Evolutionary conservation across 805 yeast species (phyloP), one percentile per base, ranked within the genome.

Genomic region (Kregervanrija pseudodelftensis): DNA sequence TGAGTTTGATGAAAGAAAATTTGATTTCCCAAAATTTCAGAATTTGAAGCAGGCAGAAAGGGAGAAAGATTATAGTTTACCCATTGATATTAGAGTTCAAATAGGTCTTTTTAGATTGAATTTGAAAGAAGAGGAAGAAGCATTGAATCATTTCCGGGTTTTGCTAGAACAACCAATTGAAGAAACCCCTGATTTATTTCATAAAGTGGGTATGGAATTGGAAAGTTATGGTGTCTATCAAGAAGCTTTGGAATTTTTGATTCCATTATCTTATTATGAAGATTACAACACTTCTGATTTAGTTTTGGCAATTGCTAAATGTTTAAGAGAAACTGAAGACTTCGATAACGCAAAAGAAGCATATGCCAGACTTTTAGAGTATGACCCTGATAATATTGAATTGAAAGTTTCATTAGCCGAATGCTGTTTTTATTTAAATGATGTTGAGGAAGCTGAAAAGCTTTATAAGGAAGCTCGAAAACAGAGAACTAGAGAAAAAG

Each of bases 51-150:
- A 57, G 11, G 64, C 64, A 39, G 75, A 73, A 44, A 59, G 64
- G 4, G 61, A 67, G 45, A 50, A 64, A 33, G 70, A 70, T 54
- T 77, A 64, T 52, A 62, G 72, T 8, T 63, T 93, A 15, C 98
- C 98, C 1, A 79, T 90, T 39, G 98, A 91, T 66, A 85, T 93
- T 22, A 66, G 98, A 44, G 81, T 80, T 30, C 86, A 93, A 61
- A 60, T 93, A 17, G 95, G 96, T 0, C 62, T 80, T 10, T 70
- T 86, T 40, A 72, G 99, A 47, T 65, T 93, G 31, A 78, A 80
- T 44, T 64, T 78, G 33, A 80, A 78, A 42, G 72, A 82, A 37
- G 67, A 72, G 28, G 74, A 73, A 1, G 96, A 90, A 53, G 95
- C 96, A 0, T 57, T 81, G 46, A 64, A 62, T 8, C 97, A 91